Evolutionary conservation across 2,329 filamentous ascomycete genomes (phyloP), one percentile per base, ranked within the genome.

Genomic region (Phialocephala sp.): DNA sequence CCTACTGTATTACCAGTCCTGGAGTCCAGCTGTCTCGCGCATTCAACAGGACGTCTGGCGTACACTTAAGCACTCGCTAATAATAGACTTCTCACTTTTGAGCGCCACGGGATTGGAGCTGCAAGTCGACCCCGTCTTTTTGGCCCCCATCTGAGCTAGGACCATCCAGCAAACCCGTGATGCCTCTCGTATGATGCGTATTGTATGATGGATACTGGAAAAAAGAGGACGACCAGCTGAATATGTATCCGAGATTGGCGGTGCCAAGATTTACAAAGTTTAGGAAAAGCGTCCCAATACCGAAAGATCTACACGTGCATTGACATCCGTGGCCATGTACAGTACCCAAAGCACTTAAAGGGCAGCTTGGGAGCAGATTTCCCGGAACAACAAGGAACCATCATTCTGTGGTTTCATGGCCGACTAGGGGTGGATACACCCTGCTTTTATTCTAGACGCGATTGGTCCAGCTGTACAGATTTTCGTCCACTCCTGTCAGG

Each of bases 11-110:
- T 32, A 14, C n/a, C 11, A 54, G 32, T 32, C 27, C 18, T 35
- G 22, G 50, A 54, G 6, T 54, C 50, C 24, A 52, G 20, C 11
- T 32, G 50, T 18, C 27, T 54, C 24, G 18, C 24, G 27, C 6
- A 14, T 35, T 54, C 50, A 27, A 50, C 45, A 50, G 45, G 43
- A 47, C 43, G n/a, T 15, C 43, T 18, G 43, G 45, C 8, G 20
- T 50, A 50, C 1, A 20, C 41, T 50, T 24, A 50, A 54, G 27
- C 22, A 50, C 45, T 50, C 50, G 50, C 24, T 35, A 32, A 54
- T 32, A 35, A 54, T 54, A 54, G 50, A 35, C 22, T 54, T 54
- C 50, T 32, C 45, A 50, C n/a, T 14, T 43, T 43, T 43, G 8
- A 50, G 45, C 50, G 50, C 50, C 50, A 32, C 8, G 50, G 24